Evolutionary conservation across 192 early-diverging fungal species (phyloP).

Genomic region (Coemansia sp.): DNA sequence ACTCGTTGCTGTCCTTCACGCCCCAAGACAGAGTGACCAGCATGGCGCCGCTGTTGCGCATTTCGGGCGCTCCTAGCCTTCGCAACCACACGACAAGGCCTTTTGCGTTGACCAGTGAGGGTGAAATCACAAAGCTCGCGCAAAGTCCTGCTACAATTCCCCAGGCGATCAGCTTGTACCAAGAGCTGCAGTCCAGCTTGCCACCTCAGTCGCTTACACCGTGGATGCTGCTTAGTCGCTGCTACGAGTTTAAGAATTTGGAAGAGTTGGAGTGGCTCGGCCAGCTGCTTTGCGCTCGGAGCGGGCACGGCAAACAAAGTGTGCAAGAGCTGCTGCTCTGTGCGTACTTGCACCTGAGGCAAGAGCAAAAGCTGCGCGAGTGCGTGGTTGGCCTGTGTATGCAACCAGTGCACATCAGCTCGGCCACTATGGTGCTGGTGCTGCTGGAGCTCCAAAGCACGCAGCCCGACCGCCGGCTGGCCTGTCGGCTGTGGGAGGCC

Average conservation of each 20-base stretch:
- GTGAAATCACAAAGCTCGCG: conserved; percentile 23
- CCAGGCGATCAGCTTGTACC: conserved; percentile 30
- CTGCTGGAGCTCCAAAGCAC: conserved; percentile 30
- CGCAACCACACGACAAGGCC: background rate
- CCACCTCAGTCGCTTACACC: conserved; percentile 32
- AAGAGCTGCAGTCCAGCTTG: background rate
- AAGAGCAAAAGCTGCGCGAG: conserved; percentile 21
- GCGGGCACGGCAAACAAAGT: conserved; percentile 4
- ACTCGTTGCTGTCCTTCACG: conserved; percentile 34
- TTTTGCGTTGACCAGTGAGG: background rate
- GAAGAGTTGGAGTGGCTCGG: conserved; percentile 17
- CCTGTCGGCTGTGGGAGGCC: conserved; percentile 33
- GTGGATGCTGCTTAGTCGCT: conserved; percentile 41
- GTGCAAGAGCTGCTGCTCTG: conserved; percentile 23
- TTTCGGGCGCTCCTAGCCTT: background rate
- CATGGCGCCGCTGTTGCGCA: conserved; percentile 25
- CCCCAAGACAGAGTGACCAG: conserved; percentile 41
- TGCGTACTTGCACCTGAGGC: conserved; percentile 30
- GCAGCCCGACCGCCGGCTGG: conserved; percentile 22
- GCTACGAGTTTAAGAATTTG: conserved; percentile 12
- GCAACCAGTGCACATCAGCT: conserved; percentile 5
- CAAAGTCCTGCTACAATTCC: conserved; percentile 17
- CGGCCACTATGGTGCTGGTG: conserved; percentile 11
- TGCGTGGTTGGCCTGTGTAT: conserved; percentile 12
- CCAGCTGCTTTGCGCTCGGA: conserved; percentile 13